Evolutionary conservation across 495 filamentous ascomycete genomes (phyloP).

Genomic region (Daldinia caldariorum): DNA sequence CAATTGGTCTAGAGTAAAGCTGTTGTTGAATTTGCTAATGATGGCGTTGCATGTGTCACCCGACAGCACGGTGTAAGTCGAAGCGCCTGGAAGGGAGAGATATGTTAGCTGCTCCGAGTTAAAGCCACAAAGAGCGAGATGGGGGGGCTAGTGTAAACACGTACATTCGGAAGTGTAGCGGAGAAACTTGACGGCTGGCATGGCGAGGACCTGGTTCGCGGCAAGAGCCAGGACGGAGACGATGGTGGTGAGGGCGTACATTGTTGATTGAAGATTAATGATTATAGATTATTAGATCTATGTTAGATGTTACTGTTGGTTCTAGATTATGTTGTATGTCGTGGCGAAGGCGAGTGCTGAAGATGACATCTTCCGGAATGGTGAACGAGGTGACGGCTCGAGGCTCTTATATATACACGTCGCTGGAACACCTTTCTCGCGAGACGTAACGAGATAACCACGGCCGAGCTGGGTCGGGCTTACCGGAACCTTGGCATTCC

Average conservation of each 20-base stretch:
- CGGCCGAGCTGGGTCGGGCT: neutral
- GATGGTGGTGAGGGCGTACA: conserved; percentile 39
- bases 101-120: conserved; percentile 1
- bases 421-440: neutral
- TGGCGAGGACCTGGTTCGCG: conserved; percentile 16
- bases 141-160: neutral
- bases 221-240: conserved; percentile 33
- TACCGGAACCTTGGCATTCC: neutral
- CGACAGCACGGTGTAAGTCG: conserved; percentile 34
- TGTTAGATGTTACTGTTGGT: neutral
- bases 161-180: conserved; percentile 36
- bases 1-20: conserved; percentile 38
- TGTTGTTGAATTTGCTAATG: conserved; percentile 23
- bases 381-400: conserved; percentile 27
- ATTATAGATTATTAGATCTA: conserved; percentile 33
- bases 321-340: conserved; percentile 4
- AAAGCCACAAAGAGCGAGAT: neutral
- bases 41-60: conserved; percentile 41
- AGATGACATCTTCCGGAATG: conserved; percentile 26
- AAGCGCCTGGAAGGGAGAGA: conserved; percentile 17
- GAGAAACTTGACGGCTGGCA: conserved; percentile 10
- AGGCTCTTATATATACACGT: conserved; percentile 32
- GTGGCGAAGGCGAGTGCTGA: conserved; percentile 16
- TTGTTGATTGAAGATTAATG: conserved; percentile 29
- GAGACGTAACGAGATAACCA: neutral